Percentiles rank a stretch among this genome's conserved stretches.
These are phyloP conservation scores for Juncus inflexus DNA, from an alignment of 176 grass and related monocot species.

Conservation along the genomic window DNA sequence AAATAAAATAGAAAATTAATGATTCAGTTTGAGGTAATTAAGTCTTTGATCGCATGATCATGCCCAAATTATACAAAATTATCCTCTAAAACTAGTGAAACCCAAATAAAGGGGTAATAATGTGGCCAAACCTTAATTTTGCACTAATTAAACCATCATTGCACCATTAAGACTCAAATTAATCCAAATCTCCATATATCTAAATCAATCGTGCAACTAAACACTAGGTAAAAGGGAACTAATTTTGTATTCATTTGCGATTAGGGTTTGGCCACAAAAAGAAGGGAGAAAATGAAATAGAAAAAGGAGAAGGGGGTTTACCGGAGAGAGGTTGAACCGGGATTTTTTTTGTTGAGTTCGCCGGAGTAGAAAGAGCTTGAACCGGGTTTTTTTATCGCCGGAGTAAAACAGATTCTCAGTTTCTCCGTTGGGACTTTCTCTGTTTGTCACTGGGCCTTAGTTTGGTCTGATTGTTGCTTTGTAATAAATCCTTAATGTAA, in stretches of 20 bases:
- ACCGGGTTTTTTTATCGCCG: constrained; percentile 7
- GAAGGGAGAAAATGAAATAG: not conserved
- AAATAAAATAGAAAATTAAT: not conserved
- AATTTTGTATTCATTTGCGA: not conserved
- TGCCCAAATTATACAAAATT: not conserved
- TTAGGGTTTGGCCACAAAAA: constrained; percentile 11
- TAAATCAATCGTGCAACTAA: too few species aligned
- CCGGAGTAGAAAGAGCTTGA: not conserved
- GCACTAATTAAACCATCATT: too few species aligned
- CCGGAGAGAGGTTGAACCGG: not conserved
- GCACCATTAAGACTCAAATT: not conserved
- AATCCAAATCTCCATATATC: not conserved
- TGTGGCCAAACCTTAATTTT: too few species aligned
- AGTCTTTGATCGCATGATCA: not conserved
- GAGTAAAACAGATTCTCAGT: not conserved
- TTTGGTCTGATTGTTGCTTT: too few species aligned
- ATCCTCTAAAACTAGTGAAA: not conserved
- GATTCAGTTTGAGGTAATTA: not conserved
- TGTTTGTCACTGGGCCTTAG: too few species aligned
- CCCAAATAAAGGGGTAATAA: not conserved
- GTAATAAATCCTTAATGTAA: too few species aligned
- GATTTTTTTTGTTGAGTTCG: not conserved
- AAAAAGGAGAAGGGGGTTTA: constrained; percentile 1
- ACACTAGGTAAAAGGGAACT: not conserved
- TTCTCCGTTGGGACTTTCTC: too few species aligned